Evolutionary conservation across 371 early-diverging fungal genomes (phyloP).

Genomic region (Amoeboaphelidium protococcarum): DNA sequence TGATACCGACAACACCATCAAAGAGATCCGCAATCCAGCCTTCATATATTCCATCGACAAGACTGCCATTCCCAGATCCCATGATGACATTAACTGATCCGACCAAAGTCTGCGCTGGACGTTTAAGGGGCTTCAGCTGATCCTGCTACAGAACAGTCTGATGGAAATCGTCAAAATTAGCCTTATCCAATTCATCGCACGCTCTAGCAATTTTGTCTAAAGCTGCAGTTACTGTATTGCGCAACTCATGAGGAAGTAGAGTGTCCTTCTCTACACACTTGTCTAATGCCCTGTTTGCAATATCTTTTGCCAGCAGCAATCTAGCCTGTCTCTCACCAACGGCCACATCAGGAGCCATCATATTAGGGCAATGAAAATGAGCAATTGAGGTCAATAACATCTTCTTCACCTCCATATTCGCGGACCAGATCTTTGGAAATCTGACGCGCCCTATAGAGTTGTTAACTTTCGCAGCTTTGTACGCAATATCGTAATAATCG

Average conservation of each 20-base stretch:
- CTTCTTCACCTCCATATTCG: slow-evolving; percentile 12
- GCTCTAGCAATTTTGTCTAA: slow-evolving; percentile 1
- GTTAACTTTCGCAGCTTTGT: slow-evolving; percentile 1
- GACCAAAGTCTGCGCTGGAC: slow-evolving; percentile 14
- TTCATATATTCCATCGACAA: not conserved
- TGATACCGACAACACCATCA: not conserved
- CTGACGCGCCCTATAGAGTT: slow-evolving; percentile 2
- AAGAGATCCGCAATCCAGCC: not conserved
- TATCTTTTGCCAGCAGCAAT: slow-evolving; percentile 1
- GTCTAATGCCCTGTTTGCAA: slow-evolving; percentile 1
- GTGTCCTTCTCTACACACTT: slow-evolving; percentile 7
- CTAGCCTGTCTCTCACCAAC: slow-evolving; percentile 17
- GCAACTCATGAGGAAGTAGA: slow-evolving; percentile 7
- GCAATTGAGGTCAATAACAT: slow-evolving; percentile 16
- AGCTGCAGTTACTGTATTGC: slow-evolving; percentile 5
- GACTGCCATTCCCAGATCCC: not conserved
- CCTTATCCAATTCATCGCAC: slow-evolving; percentile 8
- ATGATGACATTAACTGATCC: not conserved
- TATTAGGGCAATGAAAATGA: slow-evolving; percentile 15
- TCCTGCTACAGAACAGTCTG: slow-evolving; percentile 10
- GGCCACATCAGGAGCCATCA: slow-evolving; percentile 7
- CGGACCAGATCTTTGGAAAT: slow-evolving; percentile 13
- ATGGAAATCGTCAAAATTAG: slow-evolving; percentile 15
- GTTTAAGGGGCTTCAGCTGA: slow-evolving; percentile 9
- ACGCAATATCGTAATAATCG: slow-evolving; percentile 16